Evolutionary conservation across 495 filamentous ascomycete species (phyloP), one percentile per base, ranked within the genome.

Genomic region (Daldinia childiae): DNA sequence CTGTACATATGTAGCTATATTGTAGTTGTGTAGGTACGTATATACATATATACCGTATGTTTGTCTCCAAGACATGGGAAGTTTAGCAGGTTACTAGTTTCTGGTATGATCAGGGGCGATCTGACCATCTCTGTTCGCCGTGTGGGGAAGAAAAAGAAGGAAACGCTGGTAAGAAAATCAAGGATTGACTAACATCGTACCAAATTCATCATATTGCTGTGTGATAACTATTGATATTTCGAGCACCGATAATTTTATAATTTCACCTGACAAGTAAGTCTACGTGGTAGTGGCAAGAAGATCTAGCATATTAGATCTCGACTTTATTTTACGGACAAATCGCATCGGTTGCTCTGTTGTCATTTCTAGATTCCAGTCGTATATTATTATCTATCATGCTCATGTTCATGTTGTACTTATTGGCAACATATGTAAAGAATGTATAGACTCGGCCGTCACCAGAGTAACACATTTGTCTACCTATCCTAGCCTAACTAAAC

Each of bases 101-200:
- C 29, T 63, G 45, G 63, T 43, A 66, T 60, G 50, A 67, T 66
- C 56, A 68, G 64, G 61, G 69, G 61, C 17, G 11, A 64, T 56
- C 69, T 55, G 60, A 61, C 64, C 64, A 72, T 66, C 21, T 36
- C 29, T 19, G n/a, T 64, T 12, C 17, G 39, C n/a, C 11, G 30
- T 67, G 59, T 72, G 59, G 69, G 38, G 60, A 65, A 55, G 27
- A 38, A 17, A 39, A 34, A 34, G 55, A 34, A 43, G 24, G 58
- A 36, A 50, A 62, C 29, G 14, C 17, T 52, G 54, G 19, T 52
- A 65, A 65, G 30, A 36, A 62, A 36, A 45, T 15, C 27, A 57
- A 58, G 9, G 58, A 55, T 32, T 29, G 30, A 51, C 52, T n/a
- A 50, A 43, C 26, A 61, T 38, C 45, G 17, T 52, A 17, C 58